These are phyloP conservation scores for Fusarium denticulatum DNA, from an alignment of 2,329 filamentous ascomycete genomes.

Conservation along the genomic window DNA sequence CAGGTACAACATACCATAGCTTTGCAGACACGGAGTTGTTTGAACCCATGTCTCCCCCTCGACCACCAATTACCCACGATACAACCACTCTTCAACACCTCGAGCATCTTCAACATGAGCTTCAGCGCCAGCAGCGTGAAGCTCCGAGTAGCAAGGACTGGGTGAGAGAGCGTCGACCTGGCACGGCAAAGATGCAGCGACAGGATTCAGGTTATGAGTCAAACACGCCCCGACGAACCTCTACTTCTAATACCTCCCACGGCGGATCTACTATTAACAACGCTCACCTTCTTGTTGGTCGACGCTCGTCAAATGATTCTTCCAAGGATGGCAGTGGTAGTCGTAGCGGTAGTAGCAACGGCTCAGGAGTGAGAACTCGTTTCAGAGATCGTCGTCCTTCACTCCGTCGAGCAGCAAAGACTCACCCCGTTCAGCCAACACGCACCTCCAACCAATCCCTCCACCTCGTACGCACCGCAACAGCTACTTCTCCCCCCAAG, in stretches of 20 bases:
- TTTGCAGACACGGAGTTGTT: slow-evolving; percentile 61
- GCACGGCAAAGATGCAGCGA: slow-evolving; percentile 57
- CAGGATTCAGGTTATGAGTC: slow-evolving; percentile 71
- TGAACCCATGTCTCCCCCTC: slow-evolving; percentile 51
- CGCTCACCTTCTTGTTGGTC: slow-evolving; percentile 43
- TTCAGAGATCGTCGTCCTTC: slow-evolving; percentile 56
- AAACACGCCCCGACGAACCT: slow-evolving; percentile 52
- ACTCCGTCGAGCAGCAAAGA: slow-evolving; percentile 54
- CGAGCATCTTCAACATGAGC: slow-evolving; percentile 35
- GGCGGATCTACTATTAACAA: slow-evolving; percentile 16
- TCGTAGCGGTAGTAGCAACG: slow-evolving; percentile 11
- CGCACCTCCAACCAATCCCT: slow-evolving; percentile 49
- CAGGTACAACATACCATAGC: slow-evolving; percentile 64
- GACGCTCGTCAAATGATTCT: slow-evolving; percentile 50
- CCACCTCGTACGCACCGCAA: slow-evolving; percentile 48
- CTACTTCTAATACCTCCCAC: slow-evolving; percentile 49
- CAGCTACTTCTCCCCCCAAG: slow-evolving; percentile 33
- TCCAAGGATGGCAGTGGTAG: slow-evolving; percentile 24
- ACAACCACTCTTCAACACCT: slow-evolving; percentile 35
- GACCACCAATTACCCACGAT: slow-evolving; percentile 38
- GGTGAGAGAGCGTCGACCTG: slow-evolving; percentile 45
- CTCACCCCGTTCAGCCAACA: slow-evolving; percentile 43
- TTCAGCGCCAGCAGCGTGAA: slow-evolving; percentile 36
- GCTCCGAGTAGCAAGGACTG: slow-evolving; percentile 13
- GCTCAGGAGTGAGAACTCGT: slow-evolving; percentile 40